Evolutionary conservation across 768 basidiomycete species (phyloP), one percentile per base, ranked within the genome.

Genomic region (Porphyrellus cyaneotinctus): DNA sequence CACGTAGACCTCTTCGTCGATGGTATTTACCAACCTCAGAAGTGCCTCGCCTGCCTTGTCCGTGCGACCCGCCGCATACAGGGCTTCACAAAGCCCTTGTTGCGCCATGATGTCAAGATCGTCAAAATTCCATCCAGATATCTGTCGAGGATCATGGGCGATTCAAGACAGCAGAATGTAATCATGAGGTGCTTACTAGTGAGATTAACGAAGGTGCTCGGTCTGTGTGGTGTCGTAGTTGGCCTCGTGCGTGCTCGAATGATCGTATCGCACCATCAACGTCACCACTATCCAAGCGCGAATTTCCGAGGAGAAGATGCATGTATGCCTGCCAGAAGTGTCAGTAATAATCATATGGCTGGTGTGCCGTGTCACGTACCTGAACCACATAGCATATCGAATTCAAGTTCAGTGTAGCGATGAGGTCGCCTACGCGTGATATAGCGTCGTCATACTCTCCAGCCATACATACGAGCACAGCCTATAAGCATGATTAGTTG

Each of bases 121-220:
- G 10, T 48, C 47, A 31, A 48, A 48, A 0, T 31, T 48, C 47
- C 47, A 48, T 17, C 47, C 47, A 31, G 37, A 48, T 31, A 48
- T 39, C 47, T 48, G 20, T 31, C 9, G 24, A 36, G 39, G 11
- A 30, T 0, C 0, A 2, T 11, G 23, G 10, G 28, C 6, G 22
- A 20, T 22, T 10, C 13, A 4, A 36, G n/a, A n/a, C n/a, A n/a
- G n/a, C n/a, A n/a, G n/a, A n/a, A n/a, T n/a, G n/a, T n/a, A n/a
- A n/a, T n/a, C n/a, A n/a, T n/a, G n/a, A n/a, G n/a, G n/a, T n/a
- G n/a, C 35, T 28, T 14, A 47, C 46, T 3, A 47, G 17, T 18
- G 46, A 36, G 23, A 47, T 26, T 10, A 28, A 14, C 13, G 24
- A 18, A 10, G 36, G 46, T 5, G 24, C 17, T 36, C 35, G 46